A percentile compares a stretch with the other conserved stretches of the same genome.
Conservation (phyloP, 192 early-diverging fungal genomes). For the Coemansia sp. region DNA sequence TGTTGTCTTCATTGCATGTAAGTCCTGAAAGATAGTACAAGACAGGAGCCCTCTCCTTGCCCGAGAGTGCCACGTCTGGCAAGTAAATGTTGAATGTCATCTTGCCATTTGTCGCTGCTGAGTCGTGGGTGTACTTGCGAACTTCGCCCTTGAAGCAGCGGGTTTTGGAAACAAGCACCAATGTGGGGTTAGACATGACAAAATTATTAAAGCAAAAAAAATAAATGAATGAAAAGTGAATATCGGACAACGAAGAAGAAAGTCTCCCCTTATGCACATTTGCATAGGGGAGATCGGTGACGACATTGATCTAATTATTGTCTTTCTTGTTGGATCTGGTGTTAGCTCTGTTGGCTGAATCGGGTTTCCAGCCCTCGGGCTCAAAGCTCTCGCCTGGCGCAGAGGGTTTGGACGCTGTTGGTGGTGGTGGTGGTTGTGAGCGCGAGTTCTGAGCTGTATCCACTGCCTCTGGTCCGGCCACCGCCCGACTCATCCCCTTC, state of each 20-base stretch:
- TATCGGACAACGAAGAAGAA: slow-evolving; percentile 2
- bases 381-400: slow-evolving; percentile 35
- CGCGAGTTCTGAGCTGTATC: not conserved
- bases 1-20: slow-evolving; percentile 87
- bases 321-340: not conserved
- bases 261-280: not conserved
- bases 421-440: slow-evolving; percentile 3
- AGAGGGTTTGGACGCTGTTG: slow-evolving; percentile 12
- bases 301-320: not conserved
- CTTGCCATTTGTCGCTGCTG: slow-evolving; percentile 61
- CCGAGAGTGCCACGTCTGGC: slow-evolving; percentile 56
- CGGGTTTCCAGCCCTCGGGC: slow-evolving; percentile 37
- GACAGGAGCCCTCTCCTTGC: slow-evolving; percentile 29
- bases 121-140: slow-evolving; percentile 73
- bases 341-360: not conserved
- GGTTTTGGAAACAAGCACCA: slow-evolving; percentile 58
- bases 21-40: slow-evolving; percentile 85
- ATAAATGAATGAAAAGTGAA: not conserved
- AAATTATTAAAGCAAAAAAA: not conserved
- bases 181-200: slow-evolving; percentile 19
- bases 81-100: slow-evolving; percentile 83
- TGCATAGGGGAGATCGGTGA: not conserved
- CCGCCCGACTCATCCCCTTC: slow-evolving; percentile 2
- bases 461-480: not conserved
- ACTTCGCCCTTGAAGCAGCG: slow-evolving; percentile 72